Base-by-base conservation (phyloP, 495 filamentous ascomycete species). In the Wilcoxina mikolae region DNA sequence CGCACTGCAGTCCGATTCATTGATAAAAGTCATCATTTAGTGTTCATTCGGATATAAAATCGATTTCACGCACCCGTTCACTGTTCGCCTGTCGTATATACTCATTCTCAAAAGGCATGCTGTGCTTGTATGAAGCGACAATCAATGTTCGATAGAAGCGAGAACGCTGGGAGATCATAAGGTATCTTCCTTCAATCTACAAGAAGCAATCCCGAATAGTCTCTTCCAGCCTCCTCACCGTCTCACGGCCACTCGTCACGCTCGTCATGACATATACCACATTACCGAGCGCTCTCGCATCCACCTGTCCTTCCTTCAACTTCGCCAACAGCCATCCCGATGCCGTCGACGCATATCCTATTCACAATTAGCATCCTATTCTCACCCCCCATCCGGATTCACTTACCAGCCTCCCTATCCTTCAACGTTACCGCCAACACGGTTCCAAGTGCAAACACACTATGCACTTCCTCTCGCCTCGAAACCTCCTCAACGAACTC, bases 261-360 rank as follows among this genome's bases (percentile, higher is more conserved):
- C 80, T 78, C 3, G 81, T 76, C 83, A 89, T 87, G 25, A 87
- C 57, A 67, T 89, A 89, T 2, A 87, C 66, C 17, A 86, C 80
- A 68, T 87, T 85, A 0, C 84, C 84, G 27, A 89, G 68, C 3
- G 84, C 81, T 17, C 84, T 68, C n/a, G 75, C 80, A 68, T 89
- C 83, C 15, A 87, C 72, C 56, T 77, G 77, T 3, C 51, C 62
- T 7, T 68, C 56, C 12, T 76, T 64, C 47, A 87, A 65, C 26
- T 58, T 68, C 33, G 75, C 68, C 42, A 84, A 77, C n/a, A 87
- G 65, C 0, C 73, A 72, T 51, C 69, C 69, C 4, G 84, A 77
- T 1, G 79, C 82, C 3, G 68, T 78, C 27, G 80, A 84, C 3
- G 75, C 82, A 57, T 88, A 87, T 15, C 83, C 80, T 72, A 66